phyloP scores from a whole-genome alignment of 441 rosid species.

The Hura crepitans region DNA sequence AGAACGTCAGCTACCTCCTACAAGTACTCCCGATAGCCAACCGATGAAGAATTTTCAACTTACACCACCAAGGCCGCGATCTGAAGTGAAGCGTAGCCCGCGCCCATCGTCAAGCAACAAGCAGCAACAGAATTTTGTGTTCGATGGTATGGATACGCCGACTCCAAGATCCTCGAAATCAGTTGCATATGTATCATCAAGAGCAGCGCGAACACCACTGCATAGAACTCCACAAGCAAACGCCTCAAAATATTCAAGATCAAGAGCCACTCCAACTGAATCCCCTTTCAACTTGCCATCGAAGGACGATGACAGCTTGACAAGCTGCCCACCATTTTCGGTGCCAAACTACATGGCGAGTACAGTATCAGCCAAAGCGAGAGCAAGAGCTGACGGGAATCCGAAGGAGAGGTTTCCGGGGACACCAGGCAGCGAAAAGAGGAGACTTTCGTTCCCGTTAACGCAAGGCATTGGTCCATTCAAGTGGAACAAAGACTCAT shows the following conservation, averaged over 20 bases:
- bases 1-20: constrained; percentile 57
- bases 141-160: constrained; percentile 49
- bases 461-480: constrained; percentile 57
- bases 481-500: constrained; percentile 77
- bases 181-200: constrained; percentile 40
- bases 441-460: constrained; percentile 71
- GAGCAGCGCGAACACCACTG: constrained; percentile 46
- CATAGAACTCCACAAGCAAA: constrained; percentile 32
- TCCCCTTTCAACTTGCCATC: constrained; percentile 57
- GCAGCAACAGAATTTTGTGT: constrained; percentile 36
- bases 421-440: constrained; percentile 62
- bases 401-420: constrained; percentile 67
- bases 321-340: constrained; percentile 88
- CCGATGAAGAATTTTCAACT: constrained; percentile 39
- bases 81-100: constrained; percentile 59
- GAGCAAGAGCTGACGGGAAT: constrained; percentile 57
- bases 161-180: constrained; percentile 77
- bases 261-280: constrained; percentile 45
- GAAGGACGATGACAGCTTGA: constrained; percentile 86
- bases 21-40: constrained; percentile 43
- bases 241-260: constrained; percentile 52
- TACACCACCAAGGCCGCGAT: constrained; percentile 54
- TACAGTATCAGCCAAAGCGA: constrained; percentile 79
- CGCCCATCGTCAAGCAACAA: constrained; percentile 48
- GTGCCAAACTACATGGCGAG: constrained; percentile 87